Evolutionary conservation across 164 flowering plant genomes (phyloP).

Genomic region (Hamamelis virginiana): DNA sequence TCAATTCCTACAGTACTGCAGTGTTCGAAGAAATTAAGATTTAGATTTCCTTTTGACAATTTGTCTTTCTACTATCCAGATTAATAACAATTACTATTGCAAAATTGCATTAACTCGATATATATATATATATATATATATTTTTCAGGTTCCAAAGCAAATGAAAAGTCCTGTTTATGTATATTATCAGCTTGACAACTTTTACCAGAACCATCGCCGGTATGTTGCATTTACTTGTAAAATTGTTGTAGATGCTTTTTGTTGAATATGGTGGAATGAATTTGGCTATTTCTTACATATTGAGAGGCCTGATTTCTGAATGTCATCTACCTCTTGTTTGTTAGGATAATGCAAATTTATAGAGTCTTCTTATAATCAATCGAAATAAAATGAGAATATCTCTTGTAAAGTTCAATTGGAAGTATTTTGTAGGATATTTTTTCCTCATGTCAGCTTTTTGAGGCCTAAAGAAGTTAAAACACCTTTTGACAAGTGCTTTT

Average conservation of each 20-base stretch:
- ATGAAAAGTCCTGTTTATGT: slow-evolving; percentile 70
- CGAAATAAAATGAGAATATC: neutral
- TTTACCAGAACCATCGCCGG: slow-evolving; percentile 89
- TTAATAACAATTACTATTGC: too few relatives aligned
- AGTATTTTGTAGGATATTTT: neutral
- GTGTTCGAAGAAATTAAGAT: neutral
- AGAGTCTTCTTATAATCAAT: too few relatives aligned
- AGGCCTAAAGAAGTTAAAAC: neutral
- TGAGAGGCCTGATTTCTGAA: neutral
- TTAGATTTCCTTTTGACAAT: slow-evolving; percentile 1
- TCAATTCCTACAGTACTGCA: neutral
- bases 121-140: too few relatives aligned
- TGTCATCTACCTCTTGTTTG: neutral
- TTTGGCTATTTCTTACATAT: neutral
- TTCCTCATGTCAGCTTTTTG: neutral
- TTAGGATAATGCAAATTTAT: neutral
- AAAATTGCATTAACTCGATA: too few relatives aligned
- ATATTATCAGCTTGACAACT: slow-evolving; percentile 76
- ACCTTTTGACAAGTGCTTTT: neutral
- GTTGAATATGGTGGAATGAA: neutral
- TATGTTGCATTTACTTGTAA: slow-evolving; percentile 18
- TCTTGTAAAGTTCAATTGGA: neutral
- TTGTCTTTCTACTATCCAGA: neutral
- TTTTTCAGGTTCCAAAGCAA: slow-evolving; percentile 57
- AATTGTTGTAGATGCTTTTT: neutral